Evolutionary conservation across 2,329 filamentous ascomycete species (phyloP), one percentile per base, ranked within the genome.

Genomic region (Phoma herbarum): DNA sequence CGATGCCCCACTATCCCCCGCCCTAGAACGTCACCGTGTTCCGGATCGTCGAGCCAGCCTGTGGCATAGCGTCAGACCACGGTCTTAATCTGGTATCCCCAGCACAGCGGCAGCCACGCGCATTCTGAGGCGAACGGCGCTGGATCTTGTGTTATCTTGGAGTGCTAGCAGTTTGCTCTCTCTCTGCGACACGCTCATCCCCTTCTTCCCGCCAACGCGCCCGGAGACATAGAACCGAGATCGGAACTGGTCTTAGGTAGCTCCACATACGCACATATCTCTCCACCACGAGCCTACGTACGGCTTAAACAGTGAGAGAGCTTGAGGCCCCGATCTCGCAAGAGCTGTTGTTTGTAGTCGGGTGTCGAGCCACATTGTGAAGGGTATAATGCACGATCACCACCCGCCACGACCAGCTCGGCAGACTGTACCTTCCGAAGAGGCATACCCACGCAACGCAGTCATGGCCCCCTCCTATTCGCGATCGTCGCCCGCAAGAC

Each of bases 241-340:
- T 67, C 70, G 70, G 72, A 65, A 71, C 60, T 60, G 45, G 61
- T 61, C 58, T 64, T 62, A 46, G 18, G 52, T 48, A 31, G 60
- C 49, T 67, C 70, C 70, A 69, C 68, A 65, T 69, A 65, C 60
- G 66, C 70, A 60, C 70, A 67, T 69, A 70, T 61, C 62, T 65
- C 61, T 56, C 62, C 59, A 64, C 59, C 57, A 53, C 52, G 43
- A 26, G 50, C 60, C 64, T 57, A 61, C 53, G 37, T 57, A 65
- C 53, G 28, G 57, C 44, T 50, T 60, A 57, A 54, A 50, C 42
- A 45, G 45, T 39, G 52, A 59, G 58, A 37, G 39, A 52, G 35
- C 20, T 46, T 20, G 39, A 37, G 47, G 33, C n/a, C 49, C 59
- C 64, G 59, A 60, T 46, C 44, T 65, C 63, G 59, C 59, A 63